These are phyloP conservation scores for Prunus padus DNA, from an alignment of 306 rosid genomes.

Conservation along the genomic window DNA sequence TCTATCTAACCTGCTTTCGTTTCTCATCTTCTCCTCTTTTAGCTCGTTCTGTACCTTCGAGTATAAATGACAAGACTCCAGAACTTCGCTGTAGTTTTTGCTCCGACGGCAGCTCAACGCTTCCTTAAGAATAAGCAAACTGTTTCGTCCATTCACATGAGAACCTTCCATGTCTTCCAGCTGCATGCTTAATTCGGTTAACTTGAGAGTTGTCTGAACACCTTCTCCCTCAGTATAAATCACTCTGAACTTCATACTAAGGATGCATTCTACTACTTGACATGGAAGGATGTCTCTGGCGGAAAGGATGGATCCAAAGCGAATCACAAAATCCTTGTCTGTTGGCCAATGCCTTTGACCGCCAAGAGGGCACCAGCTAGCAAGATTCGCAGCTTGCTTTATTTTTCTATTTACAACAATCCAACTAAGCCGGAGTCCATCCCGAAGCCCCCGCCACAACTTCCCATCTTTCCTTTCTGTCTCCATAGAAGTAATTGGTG, in stretches of 20 bases:
- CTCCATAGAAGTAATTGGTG: constrained; percentile 65
- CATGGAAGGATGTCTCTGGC: constrained; percentile 79
- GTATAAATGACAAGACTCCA: constrained; percentile 70
- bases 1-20: constrained; percentile 65
- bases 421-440: constrained; percentile 85
- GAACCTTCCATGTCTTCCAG: constrained; percentile 87
- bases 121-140: constrained; percentile 77
- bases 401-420: constrained; percentile 69
- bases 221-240: constrained; percentile 58
- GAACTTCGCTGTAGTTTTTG: constrained; percentile 65
- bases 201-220: constrained; percentile 47
- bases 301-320: constrained; percentile 80
- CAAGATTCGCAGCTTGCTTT: constrained; percentile 83
- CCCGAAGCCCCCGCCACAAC: constrained; percentile 76
- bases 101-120: constrained; percentile 74
- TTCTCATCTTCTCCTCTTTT: constrained; percentile 83
- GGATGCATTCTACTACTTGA: constrained; percentile 75
- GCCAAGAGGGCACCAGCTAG: constrained; percentile 88
- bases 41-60: constrained; percentile 72
- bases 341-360: constrained; percentile 97
- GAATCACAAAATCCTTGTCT: constrained; percentile 71
- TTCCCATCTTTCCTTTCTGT: constrained; percentile 82
- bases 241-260: constrained; percentile 77
- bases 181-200: constrained; percentile 88
- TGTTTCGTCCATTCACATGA: constrained; percentile 72